Evolutionary conservation across 2,329 filamentous ascomycete genomes (phyloP).

Genomic region (Dactylellina drechsleri): DNA sequence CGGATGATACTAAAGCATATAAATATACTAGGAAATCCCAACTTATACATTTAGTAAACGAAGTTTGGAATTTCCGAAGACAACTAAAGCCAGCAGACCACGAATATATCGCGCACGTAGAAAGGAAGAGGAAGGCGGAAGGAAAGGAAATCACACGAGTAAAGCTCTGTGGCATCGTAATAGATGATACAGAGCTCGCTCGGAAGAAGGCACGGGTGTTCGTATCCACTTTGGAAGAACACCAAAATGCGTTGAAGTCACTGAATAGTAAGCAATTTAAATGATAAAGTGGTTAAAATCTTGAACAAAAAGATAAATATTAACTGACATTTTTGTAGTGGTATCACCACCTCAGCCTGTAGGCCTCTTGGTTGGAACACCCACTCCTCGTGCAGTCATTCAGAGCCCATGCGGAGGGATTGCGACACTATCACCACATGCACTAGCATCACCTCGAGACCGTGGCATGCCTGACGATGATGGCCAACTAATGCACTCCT

Average conservation of each 20-base stretch:
- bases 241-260: background rate
- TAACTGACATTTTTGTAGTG: background rate
- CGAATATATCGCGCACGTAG: slow-evolving; percentile 8
- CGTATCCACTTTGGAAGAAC: background rate
- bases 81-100: slow-evolving; percentile 3
- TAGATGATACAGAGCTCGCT: background rate
- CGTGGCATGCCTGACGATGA: background rate
- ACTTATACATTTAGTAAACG: slow-evolving; percentile 18
- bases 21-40: background rate
- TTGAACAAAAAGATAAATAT: background rate
- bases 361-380: slow-evolving; percentile 23
- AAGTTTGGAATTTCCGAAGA: slow-evolving; percentile 23
- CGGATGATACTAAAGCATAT: background rate
- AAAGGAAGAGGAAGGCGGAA: slow-evolving; percentile 10
- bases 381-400: background rate
- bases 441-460: background rate
- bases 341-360: slow-evolving; percentile 1
- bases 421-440: background rate
- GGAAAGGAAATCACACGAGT: slow-evolving; percentile 19
- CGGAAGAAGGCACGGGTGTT: slow-evolving; percentile 11
- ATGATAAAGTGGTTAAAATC: background rate
- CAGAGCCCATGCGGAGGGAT: background rate
- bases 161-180: slow-evolving; percentile 11
- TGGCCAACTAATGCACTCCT: background rate
- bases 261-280: background rate